Base-by-base conservation (phyloP, 1,284 basidiomycete species). In the Earliella scabrosa region DNA sequence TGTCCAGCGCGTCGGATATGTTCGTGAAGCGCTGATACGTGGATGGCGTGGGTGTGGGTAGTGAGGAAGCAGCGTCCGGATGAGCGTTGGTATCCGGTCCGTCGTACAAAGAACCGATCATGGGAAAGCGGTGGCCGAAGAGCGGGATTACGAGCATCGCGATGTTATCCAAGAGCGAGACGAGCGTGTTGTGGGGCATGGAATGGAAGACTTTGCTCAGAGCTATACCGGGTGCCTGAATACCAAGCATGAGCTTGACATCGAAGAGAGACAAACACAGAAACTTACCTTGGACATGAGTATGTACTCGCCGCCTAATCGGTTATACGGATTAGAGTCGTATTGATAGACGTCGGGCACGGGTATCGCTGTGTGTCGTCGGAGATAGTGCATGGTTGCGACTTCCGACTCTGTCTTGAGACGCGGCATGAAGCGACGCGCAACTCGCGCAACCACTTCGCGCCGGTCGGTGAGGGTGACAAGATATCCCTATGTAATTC, bases 341-440 rank as follows among this genome's bases (percentile, higher is more conserved):
- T 89, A 88, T 67, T 85, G 82, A 59, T 86, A 88, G 7, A 93
- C 82, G 20, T 73, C 77, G 0, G 90, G 90, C 5, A 92, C 87
- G 0, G 90, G 90, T 20, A 92, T 77, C 52, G 75, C 72, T 2
- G 88, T 88, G 62, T 82, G 77, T 60, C 84, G 77, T 47, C 87
- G 84, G 32, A 93, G 77, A 68, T 88, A 93, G 27, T 81, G 78
- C 76, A 93, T 85, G 0, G 90, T 93, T 2, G 90, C 90, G 16
- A 92, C 86, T 68, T 93, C 91, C 0, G 89, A 91, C 69, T 89
- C 87, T 4, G 87, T 91, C 76, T 93, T 93, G 61, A 90, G 77
- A 31, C 86, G 81, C 2, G 90, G 87, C 88, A 92, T 91, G 71
- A 88, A 92, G 13, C 88, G 82, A 46, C 90, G 85, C 3, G 90